Conservation (phyloP, 495 filamentous ascomycete species). For the Rhypophila decipiens region DNA sequence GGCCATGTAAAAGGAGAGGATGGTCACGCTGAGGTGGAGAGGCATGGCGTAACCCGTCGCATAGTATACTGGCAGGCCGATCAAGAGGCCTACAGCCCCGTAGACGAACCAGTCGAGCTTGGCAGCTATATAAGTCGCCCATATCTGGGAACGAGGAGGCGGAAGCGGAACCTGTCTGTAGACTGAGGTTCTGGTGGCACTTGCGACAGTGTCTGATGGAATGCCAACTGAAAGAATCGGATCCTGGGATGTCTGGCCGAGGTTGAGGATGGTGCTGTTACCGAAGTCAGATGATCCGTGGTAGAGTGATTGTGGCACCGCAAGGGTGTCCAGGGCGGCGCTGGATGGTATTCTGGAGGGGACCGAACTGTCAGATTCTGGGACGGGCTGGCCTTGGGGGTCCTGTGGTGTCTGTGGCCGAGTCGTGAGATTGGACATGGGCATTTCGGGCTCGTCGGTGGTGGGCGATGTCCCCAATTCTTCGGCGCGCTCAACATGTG, state of each 20-base stretch:
- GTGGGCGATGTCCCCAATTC: slow-evolving; percentile 30
- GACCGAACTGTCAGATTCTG: neutral
- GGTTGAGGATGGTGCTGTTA: slow-evolving; percentile 1
- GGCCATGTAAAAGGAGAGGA: slow-evolving; percentile 43
- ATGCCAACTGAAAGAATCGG: slow-evolving; percentile 17
- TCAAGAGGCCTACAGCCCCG: slow-evolving; percentile 33
- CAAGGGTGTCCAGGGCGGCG: slow-evolving; percentile 2
- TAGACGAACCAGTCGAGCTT: slow-evolving; percentile 39
- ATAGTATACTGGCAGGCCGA: slow-evolving; percentile 47
- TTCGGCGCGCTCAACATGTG: slow-evolving; percentile 41
- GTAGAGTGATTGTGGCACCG: neutral
- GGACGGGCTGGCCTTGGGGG: neutral
- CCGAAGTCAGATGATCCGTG: neutral
- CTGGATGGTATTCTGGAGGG: neutral
- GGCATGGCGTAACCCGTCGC: slow-evolving; percentile 47
- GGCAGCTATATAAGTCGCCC: slow-evolving; percentile 35
- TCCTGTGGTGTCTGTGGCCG: neutral
- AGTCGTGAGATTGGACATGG: slow-evolving; percentile 14
- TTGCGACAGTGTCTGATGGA: neutral
- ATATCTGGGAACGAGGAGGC: slow-evolving; percentile 36
- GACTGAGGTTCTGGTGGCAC: neutral
- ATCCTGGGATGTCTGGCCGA: slow-evolving; percentile 1
- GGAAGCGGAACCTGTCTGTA: slow-evolving; percentile 23
- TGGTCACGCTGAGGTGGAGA: slow-evolving; percentile 41
- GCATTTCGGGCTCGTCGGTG: slow-evolving; percentile 26